A percentile compares a stretch with the other conserved stretches of the same genome.
These are phyloP conservation scores for Remersonia thermophila DNA, from an alignment of 2,329 filamentous ascomycete species.

Conservation along the genomic window DNA sequence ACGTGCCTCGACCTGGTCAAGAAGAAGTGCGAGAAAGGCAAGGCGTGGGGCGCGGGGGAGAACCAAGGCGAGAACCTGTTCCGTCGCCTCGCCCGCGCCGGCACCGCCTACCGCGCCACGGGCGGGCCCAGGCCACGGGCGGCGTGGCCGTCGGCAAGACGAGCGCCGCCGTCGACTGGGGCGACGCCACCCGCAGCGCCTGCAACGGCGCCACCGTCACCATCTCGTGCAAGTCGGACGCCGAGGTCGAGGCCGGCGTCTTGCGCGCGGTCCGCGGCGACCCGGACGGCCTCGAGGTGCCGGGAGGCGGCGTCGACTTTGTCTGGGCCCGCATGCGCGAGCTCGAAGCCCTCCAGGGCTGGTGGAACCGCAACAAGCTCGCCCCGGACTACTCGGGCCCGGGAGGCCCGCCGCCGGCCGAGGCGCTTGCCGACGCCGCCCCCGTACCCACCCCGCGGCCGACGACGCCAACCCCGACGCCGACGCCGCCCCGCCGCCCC, in stretches of 20 bases:
- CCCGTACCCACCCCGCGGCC: too few relatives aligned
- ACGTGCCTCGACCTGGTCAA: slow-evolving; percentile 89
- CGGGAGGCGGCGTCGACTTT: slow-evolving; percentile 51
- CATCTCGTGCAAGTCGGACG: slow-evolving; percentile 45
- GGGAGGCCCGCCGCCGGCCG: slow-evolving; percentile 14
- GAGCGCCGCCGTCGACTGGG: slow-evolving; percentile 80
- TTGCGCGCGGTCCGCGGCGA: slow-evolving; percentile 49
- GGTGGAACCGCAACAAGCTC: slow-evolving; percentile 49
- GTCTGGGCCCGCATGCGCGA: slow-evolving; percentile 55
- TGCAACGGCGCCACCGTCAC: slow-evolving; percentile 44
- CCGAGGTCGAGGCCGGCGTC: slow-evolving; percentile 42
- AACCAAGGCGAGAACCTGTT: slow-evolving; percentile 79
- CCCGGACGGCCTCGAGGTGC: slow-evolving; percentile 42
- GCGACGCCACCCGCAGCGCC: slow-evolving; percentile 53
- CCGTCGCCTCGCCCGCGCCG: slow-evolving; percentile 58
- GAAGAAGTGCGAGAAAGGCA: slow-evolving; percentile 90
- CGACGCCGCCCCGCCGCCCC: not conserved
- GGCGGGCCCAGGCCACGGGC: slow-evolving; percentile 44
- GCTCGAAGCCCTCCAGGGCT: slow-evolving; percentile 52
- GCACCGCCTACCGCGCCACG: slow-evolving; percentile 49
- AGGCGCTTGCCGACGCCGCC: too few relatives aligned
- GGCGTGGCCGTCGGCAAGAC: slow-evolving; percentile 46
- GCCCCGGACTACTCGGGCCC: slow-evolving; percentile 20
- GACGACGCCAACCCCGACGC: slow-evolving; percentile 1
- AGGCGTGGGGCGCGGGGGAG: slow-evolving; percentile 70